Base-by-base conservation (phyloP, 2,329 filamentous ascomycete genomes). In the Nemania serpens region DNA sequence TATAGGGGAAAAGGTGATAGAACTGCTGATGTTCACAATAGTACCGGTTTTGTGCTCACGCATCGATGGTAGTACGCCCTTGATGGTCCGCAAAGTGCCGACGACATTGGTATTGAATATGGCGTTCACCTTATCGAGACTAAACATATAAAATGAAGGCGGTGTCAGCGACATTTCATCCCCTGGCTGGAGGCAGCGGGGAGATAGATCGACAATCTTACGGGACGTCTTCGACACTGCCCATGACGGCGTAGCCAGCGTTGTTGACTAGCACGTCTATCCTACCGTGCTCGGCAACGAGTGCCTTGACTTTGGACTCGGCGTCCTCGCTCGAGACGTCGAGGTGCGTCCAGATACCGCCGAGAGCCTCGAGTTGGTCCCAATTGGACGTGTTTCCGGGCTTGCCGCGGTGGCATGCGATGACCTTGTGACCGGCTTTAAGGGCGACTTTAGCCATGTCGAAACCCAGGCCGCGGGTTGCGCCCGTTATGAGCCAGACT, bases 21-120 rank as follows among this genome's bases (percentile, higher is more conserved):
- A 42, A 50, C 69, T 70, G 53, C 68, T 66, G 33, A 72, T 61
- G 43, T 71, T 71, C 48, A 72, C 65, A 42, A 73, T 72, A n/a
- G 69, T 70, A 11, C 70, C 70, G n/a, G 66, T 57, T 17, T 65
- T 64, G 12, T 59, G 66, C 29, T 65, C 42, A 22, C 70, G 66
- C 70, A 72, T 72, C 12, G 69, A 69, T 3, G 70, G 70, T 12
- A 72, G 39, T 0, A 68, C 63, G 0, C 65, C 66, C 41, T 68
- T 61, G 53, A 68, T 67, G 1, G 69, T 67, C n/a, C 69, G 69
- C 7, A 71, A 39, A 18, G 66, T 55, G 10, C 69, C 69, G 41
- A 69, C n/a, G 50, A 70, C 48, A 51, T 71, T 71, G 15, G 68
- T 69, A 18, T 62, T 65, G 55, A 71, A 71, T 51, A 70, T 66